Percentiles rank a stretch among this genome's conserved stretches.
Evolutionary conservation across 164 flowering plant species (phyloP).

Genomic region (Tetrastigma voinierianum): DNA sequence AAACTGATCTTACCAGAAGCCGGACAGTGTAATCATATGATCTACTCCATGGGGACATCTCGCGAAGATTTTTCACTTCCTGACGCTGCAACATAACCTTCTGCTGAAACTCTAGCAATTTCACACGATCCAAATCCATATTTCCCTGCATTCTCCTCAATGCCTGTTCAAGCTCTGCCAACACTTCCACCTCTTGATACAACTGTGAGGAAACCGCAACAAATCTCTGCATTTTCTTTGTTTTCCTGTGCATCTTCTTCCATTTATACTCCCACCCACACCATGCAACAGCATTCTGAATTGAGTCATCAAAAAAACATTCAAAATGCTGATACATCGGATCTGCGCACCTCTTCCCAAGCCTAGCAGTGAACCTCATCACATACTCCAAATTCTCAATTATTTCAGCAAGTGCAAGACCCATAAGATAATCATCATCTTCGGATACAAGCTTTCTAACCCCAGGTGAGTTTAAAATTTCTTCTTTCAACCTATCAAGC

Average conservation of each 20-base stretch:
- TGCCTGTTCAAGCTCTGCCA: conserved; percentile 64
- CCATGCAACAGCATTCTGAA: conserved; percentile 31
- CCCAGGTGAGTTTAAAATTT: conserved; percentile 43
- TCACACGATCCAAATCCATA: conserved; percentile 23
- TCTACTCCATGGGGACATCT: conserved; percentile 56
- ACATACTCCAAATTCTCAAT: conserved; percentile 40
- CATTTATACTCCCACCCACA: conserved; percentile 43
- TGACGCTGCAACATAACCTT: conserved; percentile 56
- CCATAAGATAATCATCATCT: conserved; percentile 44
- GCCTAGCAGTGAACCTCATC: conserved; percentile 38
- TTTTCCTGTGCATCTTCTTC: conserved; percentile 72
- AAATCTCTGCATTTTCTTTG: conserved; percentile 64
- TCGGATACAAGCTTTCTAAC: conserved; percentile 48
- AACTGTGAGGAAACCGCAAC: conserved; percentile 45
- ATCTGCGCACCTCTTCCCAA: conserved; percentile 53
- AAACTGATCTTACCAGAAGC: conserved; percentile 46
- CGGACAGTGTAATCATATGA: conserved; percentile 48
- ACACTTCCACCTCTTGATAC: conserved; percentile 55
- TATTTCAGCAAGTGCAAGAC: conserved; percentile 48
- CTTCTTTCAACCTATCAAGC: conserved; percentile 36
- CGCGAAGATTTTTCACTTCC: conserved; percentile 50
- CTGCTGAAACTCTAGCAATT: conserved; percentile 54
- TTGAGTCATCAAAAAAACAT: conserved; percentile 24
- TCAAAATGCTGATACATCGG: conserved; percentile 43
- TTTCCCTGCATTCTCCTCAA: conserved; percentile 50